These are phyloP conservation scores for Beauveria medogensis DNA, from an alignment of 2,329 filamentous ascomycete species.

Conservation along the genomic window DNA sequence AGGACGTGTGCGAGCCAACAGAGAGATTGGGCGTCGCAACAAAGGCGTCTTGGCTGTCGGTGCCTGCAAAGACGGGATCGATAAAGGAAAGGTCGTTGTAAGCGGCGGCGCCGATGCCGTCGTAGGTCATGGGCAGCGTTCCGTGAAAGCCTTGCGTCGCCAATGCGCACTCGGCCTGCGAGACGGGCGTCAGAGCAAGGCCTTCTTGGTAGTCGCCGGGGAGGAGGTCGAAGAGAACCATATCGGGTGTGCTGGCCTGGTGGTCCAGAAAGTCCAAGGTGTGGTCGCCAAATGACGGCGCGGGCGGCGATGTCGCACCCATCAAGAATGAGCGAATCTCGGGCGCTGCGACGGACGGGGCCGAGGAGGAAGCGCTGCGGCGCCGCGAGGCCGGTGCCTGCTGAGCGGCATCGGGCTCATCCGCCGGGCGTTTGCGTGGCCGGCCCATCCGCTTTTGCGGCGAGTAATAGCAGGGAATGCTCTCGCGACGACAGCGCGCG, in stretches of 20 bases:
- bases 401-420: conserved; percentile 13
- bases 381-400: neutral
- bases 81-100: neutral
- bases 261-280: conserved; percentile 29
- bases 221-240: conserved; percentile 30
- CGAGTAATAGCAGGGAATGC: conserved; percentile 52
- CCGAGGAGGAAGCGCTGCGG: neutral
- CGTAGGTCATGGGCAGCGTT: neutral
- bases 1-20: conserved; percentile 4
- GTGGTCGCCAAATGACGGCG: conserved; percentile 18
- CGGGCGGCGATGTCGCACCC: neutral
- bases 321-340: neutral
- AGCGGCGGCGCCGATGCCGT: neutral
- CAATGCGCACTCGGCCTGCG: neutral
- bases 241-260: conserved; percentile 16
- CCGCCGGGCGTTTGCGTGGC: conserved; percentile 46
- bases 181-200: neutral
- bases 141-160: neutral
- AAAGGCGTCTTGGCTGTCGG: neutral
- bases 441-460: conserved; percentile 59
- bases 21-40: conserved; percentile 4
- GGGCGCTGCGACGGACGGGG: neutral
- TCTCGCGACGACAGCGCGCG: conserved; percentile 48
- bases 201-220: conserved; percentile 11
- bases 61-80: neutral